Evolutionary conservation across 345 rosid genomes (phyloP), one percentile per base, ranked within the genome.

Genomic region (Durio zibethinus): DNA sequence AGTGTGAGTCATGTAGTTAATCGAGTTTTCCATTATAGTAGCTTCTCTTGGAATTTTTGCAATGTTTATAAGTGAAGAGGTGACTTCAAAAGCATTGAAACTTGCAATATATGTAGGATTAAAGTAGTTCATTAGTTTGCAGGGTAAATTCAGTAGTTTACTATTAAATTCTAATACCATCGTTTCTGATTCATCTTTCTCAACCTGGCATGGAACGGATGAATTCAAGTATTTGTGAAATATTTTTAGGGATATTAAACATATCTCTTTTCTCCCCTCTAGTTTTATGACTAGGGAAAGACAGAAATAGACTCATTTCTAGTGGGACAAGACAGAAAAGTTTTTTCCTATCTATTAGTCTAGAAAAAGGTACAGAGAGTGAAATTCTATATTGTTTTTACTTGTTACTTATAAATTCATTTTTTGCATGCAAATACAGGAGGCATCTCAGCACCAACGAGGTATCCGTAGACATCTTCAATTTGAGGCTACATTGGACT

Each of bases 401-500:
- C 42, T 5, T 63, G 10, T 14, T 64, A 8, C 79, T 65, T 81
- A 6, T 18, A 7, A 27, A 50, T 50, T 29, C 59, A 21, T 54
- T 7, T 21, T 21, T 21, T 9, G 60, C 60, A 72, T 74, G 59
- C n/a, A 14, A 25, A 4, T 60, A 14, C 18, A 79, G 86, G 85
- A 52, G 27, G 63, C 71, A 33, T 77, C 59, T 31, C 82, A 68
- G 68, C 73, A 33, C 9, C 80, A 74, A 60, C 77, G 31, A 66
- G 82, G 83, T 31, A 81, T 73, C 5, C 78, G 82, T 73, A 77
- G 86, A 54, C 86, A 77, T 79, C 86, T 83, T 60, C 85, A 81
- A 63, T 84, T 79, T 69, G 84, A 78, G 60, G 74, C 76, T 54
- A 70, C 77, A 52, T 57, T 56, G 57, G 53, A 63, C 45, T 0